phyloP scores from a whole-genome alignment of 1,284 basidiomycete genomes.

The Ceratobasidium sp. region DNA sequence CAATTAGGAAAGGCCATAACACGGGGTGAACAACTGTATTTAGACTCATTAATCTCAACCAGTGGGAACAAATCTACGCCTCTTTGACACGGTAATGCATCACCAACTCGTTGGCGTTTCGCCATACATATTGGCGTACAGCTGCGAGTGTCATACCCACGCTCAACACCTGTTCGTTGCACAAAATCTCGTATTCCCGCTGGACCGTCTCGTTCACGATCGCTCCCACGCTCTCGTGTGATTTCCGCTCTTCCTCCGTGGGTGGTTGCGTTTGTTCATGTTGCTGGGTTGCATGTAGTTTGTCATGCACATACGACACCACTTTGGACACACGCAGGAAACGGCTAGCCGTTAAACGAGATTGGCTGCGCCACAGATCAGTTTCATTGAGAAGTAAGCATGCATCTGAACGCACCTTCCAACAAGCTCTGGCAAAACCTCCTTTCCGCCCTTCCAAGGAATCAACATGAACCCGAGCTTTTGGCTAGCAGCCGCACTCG shows the following conservation, averaged over 20 bases:
- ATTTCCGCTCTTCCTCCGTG: not conserved
- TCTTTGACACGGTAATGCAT: slow-evolving; percentile 78
- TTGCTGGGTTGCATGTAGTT: not conserved
- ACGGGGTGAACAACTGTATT: not conserved
- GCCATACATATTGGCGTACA: slow-evolving; percentile 87
- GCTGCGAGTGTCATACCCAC: slow-evolving; percentile 88
- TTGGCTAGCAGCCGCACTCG: slow-evolving; percentile 55
- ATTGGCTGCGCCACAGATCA: slow-evolving; percentile 60
- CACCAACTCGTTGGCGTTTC: slow-evolving; percentile 77
- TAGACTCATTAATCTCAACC: not conserved
- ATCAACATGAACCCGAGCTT: slow-evolving; percentile 91
- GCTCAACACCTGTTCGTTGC: slow-evolving; percentile 81
- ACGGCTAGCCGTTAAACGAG: slow-evolving; percentile 86
- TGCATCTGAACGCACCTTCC: slow-evolving; percentile 64
- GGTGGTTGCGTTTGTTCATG: not conserved
- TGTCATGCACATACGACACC: slow-evolving; percentile 68
- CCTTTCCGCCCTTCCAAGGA: slow-evolving; percentile 69
- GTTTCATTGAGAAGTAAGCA: slow-evolving; percentile 15
- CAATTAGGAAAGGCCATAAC: not conserved
- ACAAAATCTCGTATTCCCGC: slow-evolving; percentile 78
- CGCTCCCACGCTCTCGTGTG: not conserved
- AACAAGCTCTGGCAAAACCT: slow-evolving; percentile 74
- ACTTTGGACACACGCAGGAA: slow-evolving; percentile 87
- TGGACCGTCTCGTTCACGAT: not conserved
- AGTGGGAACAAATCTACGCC: not conserved